Evolutionary conservation across 768 basidiomycete species (phyloP), one percentile per base, ranked within the genome.

Genomic region (Artomyces pyxidatus): DNA sequence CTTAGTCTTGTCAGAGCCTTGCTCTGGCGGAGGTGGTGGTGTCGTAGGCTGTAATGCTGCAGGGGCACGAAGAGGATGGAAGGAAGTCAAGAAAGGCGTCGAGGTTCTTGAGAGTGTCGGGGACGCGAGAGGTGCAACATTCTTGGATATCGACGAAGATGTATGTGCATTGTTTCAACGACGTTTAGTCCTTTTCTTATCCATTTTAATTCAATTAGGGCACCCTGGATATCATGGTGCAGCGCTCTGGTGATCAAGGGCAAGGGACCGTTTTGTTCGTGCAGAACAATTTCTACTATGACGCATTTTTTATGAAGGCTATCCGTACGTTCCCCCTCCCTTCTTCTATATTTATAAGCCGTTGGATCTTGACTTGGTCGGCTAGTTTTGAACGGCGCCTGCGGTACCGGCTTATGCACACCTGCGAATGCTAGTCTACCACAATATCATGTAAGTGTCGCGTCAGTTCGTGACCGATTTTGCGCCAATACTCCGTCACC

Each of bases 281-380:
- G 42, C 92, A 95, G 67, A 99, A 99, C 61, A 98, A 97, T 64
- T 89, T 94, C 60, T 98, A 95, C 60, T 93, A 93, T 61, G 96
- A 99, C 56, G 95, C 96, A 0, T 99, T 99, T 72, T 99, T 98
- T 78, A 73, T 98, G 45, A 97, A 97, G 62, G 91, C 96, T 2
- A 88, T 93, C 37, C 85, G 94, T 95, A 37, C 38, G 81, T 67
- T 35, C 28, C 21, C 29, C n/a, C 29, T 37, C 12, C 26, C 7
- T 12, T 12, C 25, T 43, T 2, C 17, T 40, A 12, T 37, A n/a
- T 21, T 6, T 1, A 6, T 22, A 19, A n/a, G 47, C 30, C 37
- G 47, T 22, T 30, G 28, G n/a, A 45, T 10, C 12, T 28, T 58
- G 49, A 54, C 39, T 22, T 41, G 12, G 14, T 17, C 56, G 1